Conservation (phyloP, 495 filamentous ascomycete genomes). For the Penicillium malachiteum region DNA sequence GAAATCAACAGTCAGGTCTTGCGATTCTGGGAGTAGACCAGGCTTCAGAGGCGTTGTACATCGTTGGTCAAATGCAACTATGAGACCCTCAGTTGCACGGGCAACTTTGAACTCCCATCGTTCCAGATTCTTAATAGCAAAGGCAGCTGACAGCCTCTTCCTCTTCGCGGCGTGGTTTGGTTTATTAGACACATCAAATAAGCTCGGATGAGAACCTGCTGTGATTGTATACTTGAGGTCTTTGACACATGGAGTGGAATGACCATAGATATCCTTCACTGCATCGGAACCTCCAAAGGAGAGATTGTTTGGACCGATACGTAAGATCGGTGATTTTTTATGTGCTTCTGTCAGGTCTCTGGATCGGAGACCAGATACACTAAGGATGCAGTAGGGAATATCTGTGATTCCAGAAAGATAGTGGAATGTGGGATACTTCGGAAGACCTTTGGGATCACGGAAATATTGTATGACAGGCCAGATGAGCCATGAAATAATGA, state of each 20-base stretch:
- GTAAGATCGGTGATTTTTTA: constrained; percentile 35
- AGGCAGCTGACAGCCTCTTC: too few species aligned
- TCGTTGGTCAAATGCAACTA: too few species aligned
- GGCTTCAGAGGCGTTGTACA: too few species aligned
- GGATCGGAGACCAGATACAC: constrained; percentile 29
- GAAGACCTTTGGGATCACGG: constrained; percentile 39
- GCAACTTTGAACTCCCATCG: too few species aligned
- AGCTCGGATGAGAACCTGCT: constrained; percentile 27
- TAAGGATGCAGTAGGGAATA: constrained; percentile 28
- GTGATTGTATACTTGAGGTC: constrained; percentile 38
- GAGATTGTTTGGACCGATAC: constrained; percentile 47
- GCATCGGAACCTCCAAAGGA: constrained; percentile 39
- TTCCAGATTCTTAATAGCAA: too few species aligned
- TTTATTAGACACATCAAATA: too few species aligned
- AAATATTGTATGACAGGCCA: constrained; percentile 33
- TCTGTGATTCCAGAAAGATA: constrained; percentile 36
- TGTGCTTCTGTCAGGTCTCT: constrained; percentile 35
- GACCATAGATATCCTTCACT: constrained; percentile 52
- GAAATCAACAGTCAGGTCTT: too few species aligned
- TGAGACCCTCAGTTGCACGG: too few species aligned
- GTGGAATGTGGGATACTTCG: constrained; percentile 38
- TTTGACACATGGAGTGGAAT: constrained; percentile 44
- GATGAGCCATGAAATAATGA: too few species aligned
- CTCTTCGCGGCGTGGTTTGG: too few species aligned
- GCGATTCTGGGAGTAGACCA: too few species aligned